phyloP scores from a whole-genome alignment of 257 asterid species.

The Gentiana macrophylla region DNA sequence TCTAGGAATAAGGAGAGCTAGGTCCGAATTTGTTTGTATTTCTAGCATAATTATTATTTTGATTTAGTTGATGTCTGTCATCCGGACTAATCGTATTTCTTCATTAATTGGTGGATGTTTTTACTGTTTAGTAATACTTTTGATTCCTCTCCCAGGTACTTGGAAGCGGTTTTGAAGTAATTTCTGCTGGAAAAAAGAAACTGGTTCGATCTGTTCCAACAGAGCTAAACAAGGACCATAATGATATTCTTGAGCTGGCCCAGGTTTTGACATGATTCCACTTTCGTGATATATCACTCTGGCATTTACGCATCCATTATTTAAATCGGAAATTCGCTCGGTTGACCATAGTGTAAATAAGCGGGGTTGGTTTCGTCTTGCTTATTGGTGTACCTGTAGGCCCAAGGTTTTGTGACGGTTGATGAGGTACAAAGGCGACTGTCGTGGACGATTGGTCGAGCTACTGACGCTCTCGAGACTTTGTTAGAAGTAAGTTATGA shows the following conservation, averaged over 20 bases:
- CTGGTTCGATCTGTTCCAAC: slow-evolving; percentile 98
- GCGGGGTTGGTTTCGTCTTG: neutral
- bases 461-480: slow-evolving; percentile 89
- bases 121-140: neutral
- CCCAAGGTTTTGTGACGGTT: slow-evolving; percentile 84
- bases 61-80: neutral
- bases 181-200: slow-evolving; percentile 79
- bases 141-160: slow-evolving; percentile 40
- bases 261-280: slow-evolving; percentile 45
- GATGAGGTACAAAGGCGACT: slow-evolving; percentile 79
- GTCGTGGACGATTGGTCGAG: slow-evolving; percentile 83
- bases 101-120: neutral
- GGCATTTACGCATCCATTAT: neutral
- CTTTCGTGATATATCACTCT: neutral
- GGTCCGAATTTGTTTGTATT: neutral
- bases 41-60: neutral
- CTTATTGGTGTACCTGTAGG: slow-evolving; percentile 31
- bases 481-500: slow-evolving; percentile 57
- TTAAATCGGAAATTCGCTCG: neutral
- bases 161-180: slow-evolving; percentile 95
- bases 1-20: neutral
- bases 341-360: neutral
- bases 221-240: slow-evolving; percentile 91
- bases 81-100: neutral
- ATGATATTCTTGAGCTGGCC: slow-evolving; percentile 90